Conservation (phyloP, 1,139 yeast genomes). For the Magnusiomyces suaveolens region DNA sequence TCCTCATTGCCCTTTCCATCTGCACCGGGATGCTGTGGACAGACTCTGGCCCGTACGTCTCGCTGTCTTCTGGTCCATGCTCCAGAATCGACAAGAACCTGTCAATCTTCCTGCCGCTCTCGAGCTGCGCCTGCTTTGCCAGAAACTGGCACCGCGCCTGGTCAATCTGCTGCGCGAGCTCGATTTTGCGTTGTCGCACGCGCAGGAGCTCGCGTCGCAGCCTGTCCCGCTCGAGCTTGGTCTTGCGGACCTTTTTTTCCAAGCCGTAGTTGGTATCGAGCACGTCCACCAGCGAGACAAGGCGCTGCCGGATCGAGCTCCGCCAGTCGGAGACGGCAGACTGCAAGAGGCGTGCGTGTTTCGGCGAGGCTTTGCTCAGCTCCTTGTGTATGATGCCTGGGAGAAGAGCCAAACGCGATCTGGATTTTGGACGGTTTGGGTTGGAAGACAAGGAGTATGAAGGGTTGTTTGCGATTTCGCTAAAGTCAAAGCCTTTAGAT, state of each 20-base stretch:
- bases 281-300: constrained; percentile 17
- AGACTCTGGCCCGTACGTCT: background rate
- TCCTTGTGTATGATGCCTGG: background rate
- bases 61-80: background rate
- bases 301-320: constrained; percentile 16
- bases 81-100: background rate
- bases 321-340: constrained; percentile 15
- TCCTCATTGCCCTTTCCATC: background rate
- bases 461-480: background rate
- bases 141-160: constrained; percentile 9
- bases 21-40: background rate
- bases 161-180: constrained; percentile 18
- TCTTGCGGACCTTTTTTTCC: constrained; percentile 16
- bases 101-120: background rate
- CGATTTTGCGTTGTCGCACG: constrained; percentile 19
- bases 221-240: constrained; percentile 17
- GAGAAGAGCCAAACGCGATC: background rate
- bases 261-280: constrained; percentile 20
- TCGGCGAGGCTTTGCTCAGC: background rate
- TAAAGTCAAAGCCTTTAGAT: background rate
- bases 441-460: background rate
- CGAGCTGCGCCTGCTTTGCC: background rate
- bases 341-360: constrained; percentile 5
- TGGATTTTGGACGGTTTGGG: background rate
- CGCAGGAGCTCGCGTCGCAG: constrained; percentile 18